These are phyloP conservation scores for Phytopythium delawarense DNA, from an alignment of 352 stramenopile species.

Conservation along the genomic window DNA sequence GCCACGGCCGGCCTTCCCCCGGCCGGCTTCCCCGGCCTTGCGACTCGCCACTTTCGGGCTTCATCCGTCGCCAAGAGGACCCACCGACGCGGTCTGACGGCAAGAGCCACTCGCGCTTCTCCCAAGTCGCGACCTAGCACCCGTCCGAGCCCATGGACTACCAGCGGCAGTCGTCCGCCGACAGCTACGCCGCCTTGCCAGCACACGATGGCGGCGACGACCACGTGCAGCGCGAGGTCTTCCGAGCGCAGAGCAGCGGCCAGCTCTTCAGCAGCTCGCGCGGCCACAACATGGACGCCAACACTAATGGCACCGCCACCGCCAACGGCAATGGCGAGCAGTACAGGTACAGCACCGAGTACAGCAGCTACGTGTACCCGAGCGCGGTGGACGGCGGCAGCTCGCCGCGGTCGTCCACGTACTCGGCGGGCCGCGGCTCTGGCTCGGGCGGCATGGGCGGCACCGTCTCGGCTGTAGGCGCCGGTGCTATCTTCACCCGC, in stretches of 20 bases:
- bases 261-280: neutral
- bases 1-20: neutral
- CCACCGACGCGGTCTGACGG: neutral
- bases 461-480: conserved; percentile 2
- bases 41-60: neutral
- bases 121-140: conserved; percentile 6
- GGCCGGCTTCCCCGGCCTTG: no score
- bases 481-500: conserved; percentile 11
- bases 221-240: conserved; percentile 15
- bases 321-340: neutral
- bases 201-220: neutral
- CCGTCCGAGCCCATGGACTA: conserved; percentile 12
- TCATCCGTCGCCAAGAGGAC: neutral
- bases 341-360: conserved; percentile 5
- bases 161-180: conserved; percentile 9
- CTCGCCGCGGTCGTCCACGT: conserved; percentile 14
- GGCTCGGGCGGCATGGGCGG: conserved; percentile 14
- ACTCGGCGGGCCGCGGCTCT: conserved; percentile 6
- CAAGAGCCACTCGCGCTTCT: neutral
- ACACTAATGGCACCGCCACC: neutral
- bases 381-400: conserved; percentile 10
- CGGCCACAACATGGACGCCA: neutral
- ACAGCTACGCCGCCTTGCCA: neutral
- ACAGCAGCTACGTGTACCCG: conserved; percentile 7
- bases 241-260: conserved; percentile 14